A percentile compares a stretch with the other conserved stretches of the same genome.
These are phyloP conservation scores for Irpex sp. DNA, from an alignment of 1,284 basidiomycete species.

Conservation along the genomic window DNA sequence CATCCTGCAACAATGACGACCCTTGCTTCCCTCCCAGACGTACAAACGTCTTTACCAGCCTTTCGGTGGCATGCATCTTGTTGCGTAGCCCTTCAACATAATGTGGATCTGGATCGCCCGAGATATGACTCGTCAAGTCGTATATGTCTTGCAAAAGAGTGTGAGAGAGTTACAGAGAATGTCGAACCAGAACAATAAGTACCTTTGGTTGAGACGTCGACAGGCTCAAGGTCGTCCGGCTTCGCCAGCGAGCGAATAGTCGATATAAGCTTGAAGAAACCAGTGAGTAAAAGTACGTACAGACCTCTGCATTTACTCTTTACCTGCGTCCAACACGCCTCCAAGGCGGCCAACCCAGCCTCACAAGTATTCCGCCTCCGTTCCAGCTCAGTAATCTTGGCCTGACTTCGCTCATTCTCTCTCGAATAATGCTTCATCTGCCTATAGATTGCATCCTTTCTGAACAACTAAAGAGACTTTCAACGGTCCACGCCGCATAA, in stretches of 20 bases:
- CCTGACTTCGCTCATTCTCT: conserved; percentile 78
- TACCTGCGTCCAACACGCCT: conserved; percentile 93
- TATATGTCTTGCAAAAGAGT: conserved; percentile 43
- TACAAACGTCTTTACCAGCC: conserved; percentile 68
- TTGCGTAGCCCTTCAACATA: conserved; percentile 59
- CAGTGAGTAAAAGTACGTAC: conserved; percentile 20
- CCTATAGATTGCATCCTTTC: conserved; percentile 94
- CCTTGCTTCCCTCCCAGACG: conserved; percentile 47
- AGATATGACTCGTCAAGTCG: conserved; percentile 62
- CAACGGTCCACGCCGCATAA: neutral
- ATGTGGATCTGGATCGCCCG: conserved; percentile 51
- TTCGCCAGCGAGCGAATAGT: conserved; percentile 72
- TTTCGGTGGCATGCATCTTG: conserved; percentile 67
- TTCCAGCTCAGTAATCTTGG: conserved; percentile 80
- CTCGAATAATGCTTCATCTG: conserved; percentile 93
- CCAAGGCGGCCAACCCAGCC: conserved; percentile 83
- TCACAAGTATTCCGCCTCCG: conserved; percentile 80
- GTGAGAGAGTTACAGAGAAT: conserved; percentile 16
- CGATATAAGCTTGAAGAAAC: conserved; percentile 64
- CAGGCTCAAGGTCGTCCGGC: conserved; percentile 58
- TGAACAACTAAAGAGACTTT: conserved; percentile 37
- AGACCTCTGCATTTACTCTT: conserved; percentile 15
- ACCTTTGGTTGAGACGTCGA: conserved; percentile 56
- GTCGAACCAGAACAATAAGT: conserved; percentile 18
- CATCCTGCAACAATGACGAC: conserved; percentile 40